Conservation (phyloP, 495 filamentous ascomycete genomes). For the Wilcoxina mikolae region DNA sequence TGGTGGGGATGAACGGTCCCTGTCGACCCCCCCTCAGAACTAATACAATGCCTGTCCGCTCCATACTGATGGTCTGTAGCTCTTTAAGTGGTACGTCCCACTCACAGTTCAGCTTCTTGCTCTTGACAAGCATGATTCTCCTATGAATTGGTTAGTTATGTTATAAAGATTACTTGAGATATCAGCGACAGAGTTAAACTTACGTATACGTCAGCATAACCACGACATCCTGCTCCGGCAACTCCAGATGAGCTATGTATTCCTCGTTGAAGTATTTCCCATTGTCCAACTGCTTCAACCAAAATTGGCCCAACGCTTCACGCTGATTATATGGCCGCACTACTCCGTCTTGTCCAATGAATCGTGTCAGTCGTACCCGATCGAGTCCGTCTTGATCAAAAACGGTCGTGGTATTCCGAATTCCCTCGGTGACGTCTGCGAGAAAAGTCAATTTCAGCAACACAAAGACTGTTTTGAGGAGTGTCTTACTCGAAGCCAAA, state of each 20-base stretch:
- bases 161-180: conserved; percentile 1
- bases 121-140: conserved; percentile 78
- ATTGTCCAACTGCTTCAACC: conserved; percentile 94
- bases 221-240: conserved; percentile 77
- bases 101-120: conserved; percentile 66
- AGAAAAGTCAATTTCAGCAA: too few species aligned
- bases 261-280: conserved; percentile 95
- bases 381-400: conserved; percentile 91
- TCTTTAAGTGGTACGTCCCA: conserved; percentile 95
- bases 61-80: conserved; percentile 91
- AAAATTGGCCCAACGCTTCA: conserved; percentile 92
- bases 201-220: conserved; percentile 74
- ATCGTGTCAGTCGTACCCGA: conserved; percentile 77
- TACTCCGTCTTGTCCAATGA: conserved; percentile 81
- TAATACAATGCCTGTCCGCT: conserved; percentile 82
- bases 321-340: conserved; percentile 91
- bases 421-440: conserved; percentile 85
- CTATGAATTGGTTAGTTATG: conserved; percentile 24
- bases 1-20: conserved; percentile 87
- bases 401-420: conserved; percentile 95
- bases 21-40: conserved; percentile 78
- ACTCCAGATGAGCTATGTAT: conserved; percentile 91
- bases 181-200: conserved; percentile 1
- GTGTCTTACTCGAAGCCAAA: conserved; percentile 48
- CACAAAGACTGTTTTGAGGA: background rate